phyloP scores from a whole-genome alignment of 108 stramenopile species.

The Cyclotella baltica region DNA sequence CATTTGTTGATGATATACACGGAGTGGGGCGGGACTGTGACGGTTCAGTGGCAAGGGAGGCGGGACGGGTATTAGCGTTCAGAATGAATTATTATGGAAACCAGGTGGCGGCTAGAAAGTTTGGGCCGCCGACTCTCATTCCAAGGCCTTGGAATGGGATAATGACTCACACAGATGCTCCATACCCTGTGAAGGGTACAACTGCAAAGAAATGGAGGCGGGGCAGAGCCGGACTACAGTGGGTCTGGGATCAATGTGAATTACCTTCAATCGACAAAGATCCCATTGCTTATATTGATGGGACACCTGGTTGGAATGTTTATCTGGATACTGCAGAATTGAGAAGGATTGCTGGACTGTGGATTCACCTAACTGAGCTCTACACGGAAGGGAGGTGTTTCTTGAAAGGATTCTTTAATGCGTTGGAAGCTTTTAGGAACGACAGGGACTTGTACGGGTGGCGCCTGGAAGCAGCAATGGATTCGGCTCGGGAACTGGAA shows the following conservation, averaged over 20 bases:
- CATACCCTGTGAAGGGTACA: background rate
- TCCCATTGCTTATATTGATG: background rate
- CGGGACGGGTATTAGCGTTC: background rate
- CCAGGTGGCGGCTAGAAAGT: background rate
- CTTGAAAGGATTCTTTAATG: slow-evolving; percentile 26
- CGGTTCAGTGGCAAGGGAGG: background rate
- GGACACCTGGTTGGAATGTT: background rate
- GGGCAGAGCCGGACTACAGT: background rate
- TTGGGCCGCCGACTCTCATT: background rate
- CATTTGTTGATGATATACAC: no score
- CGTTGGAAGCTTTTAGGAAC: slow-evolving; percentile 9
- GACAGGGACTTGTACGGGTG: slow-evolving; percentile 15
- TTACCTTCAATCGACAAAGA: background rate
- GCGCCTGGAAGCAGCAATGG: slow-evolving; percentile 1
- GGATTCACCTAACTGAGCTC: slow-evolving; percentile 18
- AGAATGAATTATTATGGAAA: slow-evolving; percentile 4
- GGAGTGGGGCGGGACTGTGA: no score
- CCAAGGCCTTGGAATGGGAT: slow-evolving; percentile 15
- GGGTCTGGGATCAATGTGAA: background rate
- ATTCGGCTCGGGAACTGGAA: slow-evolving; percentile 10
- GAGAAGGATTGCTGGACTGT: slow-evolving; percentile 14
- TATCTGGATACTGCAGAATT: slow-evolving; percentile 1
- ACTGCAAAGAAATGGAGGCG: slow-evolving; percentile 12
- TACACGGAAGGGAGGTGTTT: no score
- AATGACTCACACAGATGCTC: background rate